Conservation (phyloP, 495 filamentous ascomycete species). For the Clavariopsis aquatica region DNA sequence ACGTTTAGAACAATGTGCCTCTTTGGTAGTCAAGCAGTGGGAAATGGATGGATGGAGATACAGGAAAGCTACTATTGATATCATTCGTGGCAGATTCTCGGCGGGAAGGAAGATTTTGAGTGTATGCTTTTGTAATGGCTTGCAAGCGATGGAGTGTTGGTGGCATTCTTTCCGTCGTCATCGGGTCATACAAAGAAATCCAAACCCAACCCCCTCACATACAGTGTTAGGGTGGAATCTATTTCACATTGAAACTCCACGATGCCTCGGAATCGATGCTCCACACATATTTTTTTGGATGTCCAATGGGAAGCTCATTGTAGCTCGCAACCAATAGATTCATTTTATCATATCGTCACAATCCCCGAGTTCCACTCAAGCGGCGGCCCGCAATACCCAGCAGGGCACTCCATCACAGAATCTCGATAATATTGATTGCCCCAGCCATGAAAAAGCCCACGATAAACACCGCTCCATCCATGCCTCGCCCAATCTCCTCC, state of each 20-base stretch:
- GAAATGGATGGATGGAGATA: no score
- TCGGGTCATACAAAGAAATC: neutral
- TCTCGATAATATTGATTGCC: conserved; percentile 2
- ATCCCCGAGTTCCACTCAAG: conserved; percentile 17
- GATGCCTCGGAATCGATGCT: neutral
- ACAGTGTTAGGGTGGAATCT: no score
- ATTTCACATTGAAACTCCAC: neutral
- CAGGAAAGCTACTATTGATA: neutral
- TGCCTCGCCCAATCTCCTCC: neutral
- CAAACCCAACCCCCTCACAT: neutral
- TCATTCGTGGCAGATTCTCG: neutral
- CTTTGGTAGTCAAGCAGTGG: neutral
- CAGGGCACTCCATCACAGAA: conserved; percentile 12
- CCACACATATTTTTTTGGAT: neutral
- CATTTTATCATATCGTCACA: conserved; percentile 33
- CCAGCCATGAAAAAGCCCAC: conserved; percentile 31
- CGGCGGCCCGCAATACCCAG: conserved; percentile 1
- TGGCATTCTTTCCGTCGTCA: neutral
- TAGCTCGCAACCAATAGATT: conserved; percentile 32
- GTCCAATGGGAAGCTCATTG: neutral
- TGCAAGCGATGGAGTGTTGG: conserved; percentile 7
- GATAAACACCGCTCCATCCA: conserved; percentile 23
- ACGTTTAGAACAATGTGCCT: neutral
- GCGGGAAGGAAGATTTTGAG: neutral
- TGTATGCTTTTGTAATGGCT: conserved; percentile 8